Evolutionary conservation across 2,329 filamentous ascomycete species (phyloP).

Genomic region (Dendryphion nanum): DNA sequence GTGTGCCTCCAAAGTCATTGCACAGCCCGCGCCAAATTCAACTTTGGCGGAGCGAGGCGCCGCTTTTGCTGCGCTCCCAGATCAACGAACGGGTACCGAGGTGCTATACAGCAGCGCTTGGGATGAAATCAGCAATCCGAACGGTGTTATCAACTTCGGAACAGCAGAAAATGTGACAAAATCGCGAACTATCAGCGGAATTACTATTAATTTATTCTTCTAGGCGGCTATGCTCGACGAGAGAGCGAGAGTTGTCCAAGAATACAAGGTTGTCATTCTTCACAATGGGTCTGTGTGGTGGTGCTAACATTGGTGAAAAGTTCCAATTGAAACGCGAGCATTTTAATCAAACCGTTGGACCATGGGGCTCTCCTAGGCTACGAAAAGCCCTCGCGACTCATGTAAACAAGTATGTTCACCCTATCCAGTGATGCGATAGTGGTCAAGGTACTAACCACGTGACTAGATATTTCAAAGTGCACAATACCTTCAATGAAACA

Average conservation of each 20-base stretch:
- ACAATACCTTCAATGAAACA: conserved; percentile 30
- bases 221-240: conserved; percentile 40
- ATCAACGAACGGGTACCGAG: too few relatives aligned
- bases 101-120: too few relatives aligned
- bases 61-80: too few relatives aligned
- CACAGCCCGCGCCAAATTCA: too few relatives aligned
- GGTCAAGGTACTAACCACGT: neutral
- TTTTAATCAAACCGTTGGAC: conserved; percentile 43
- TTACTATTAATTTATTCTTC: neutral
- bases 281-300: neutral
- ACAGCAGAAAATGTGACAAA: conserved; percentile 27
- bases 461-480: conserved; percentile 37
- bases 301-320: conserved; percentile 2
- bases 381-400: conserved; percentile 37
- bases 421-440: too few relatives aligned
- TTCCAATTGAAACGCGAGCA: conserved; percentile 31
- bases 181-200: neutral
- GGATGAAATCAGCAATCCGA: conserved; percentile 23
- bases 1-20: too few relatives aligned
- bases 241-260: conserved; percentile 31
- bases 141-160: conserved; percentile 28
- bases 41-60: too few relatives aligned
- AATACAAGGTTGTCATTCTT: neutral
- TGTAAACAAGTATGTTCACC: neutral
- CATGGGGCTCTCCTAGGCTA: conserved; percentile 39